Base-by-base conservation (phyloP, 192 early-diverging fungal genomes). In the Backusella luteola region DNA sequence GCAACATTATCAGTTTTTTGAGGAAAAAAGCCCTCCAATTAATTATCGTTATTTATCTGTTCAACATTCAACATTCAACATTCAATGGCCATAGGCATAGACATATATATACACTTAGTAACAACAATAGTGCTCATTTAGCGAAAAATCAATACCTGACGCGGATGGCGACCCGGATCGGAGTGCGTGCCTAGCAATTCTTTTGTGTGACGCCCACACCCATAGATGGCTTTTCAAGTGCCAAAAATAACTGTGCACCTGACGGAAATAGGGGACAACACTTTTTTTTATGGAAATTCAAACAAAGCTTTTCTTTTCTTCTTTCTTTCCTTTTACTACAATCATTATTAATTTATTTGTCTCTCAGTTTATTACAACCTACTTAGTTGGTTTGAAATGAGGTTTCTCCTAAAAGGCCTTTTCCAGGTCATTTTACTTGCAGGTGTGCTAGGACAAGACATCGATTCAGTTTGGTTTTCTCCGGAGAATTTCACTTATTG, bases 401-500 rank as follows among this genome's bases (percentile, higher is more conserved):
- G 68, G 68, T 69, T 69, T 36, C n/a, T 23, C 8, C 26, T 69
- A 38, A 69, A 69, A 35, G 19, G 4, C 38, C 11, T 69, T 41
- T 39, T 63, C 9, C 56, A 26, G 56, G 56, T 14, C 8, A 21
- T 41, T 21, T 21, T 69, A 19, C 21, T 39, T 23, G n/a, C 8
- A 23, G 19, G 67, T 34, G 21, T 36, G 9, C 14, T 69, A 6
- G 70, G 39, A 71, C 70, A 46, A 19, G 26, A 11, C 7, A 49
- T 71, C 12, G 70, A 71, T 71, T 71, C 70, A 17, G 70, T 71
- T 34, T 71, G 70, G 70, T 71, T 71, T 71, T 26, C 70, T 34
- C 14, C 26, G 12, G 29, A 71, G 32, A 49, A 71, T 19, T 71
- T 49, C 29, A 49, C 39, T 17, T 44, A 32, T 44, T 49, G 44